phyloP scores from a whole-genome alignment of 352 stramenopile genomes.

The Globisporangium lucens region DNA sequence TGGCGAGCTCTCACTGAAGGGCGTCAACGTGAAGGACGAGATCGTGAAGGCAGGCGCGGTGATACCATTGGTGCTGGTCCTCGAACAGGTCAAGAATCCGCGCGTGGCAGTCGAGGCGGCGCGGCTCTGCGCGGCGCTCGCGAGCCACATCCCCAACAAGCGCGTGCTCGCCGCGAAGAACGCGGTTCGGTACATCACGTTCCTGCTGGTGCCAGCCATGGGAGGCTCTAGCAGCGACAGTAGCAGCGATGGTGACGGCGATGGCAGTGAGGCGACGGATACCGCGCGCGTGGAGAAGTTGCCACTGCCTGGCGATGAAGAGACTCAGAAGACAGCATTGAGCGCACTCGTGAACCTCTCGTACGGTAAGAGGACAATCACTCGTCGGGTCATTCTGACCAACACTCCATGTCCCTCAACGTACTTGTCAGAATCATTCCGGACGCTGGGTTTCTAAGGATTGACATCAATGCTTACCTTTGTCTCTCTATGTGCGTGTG shows the following conservation, averaged over 20 bases:
- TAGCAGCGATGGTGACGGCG: neutral
- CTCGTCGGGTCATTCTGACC: neutral
- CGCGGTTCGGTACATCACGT: slow-evolving; percentile 41
- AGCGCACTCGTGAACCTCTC: slow-evolving; percentile 68
- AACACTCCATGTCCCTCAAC: neutral
- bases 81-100: slow-evolving; percentile 45
- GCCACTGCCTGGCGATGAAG: slow-evolving; percentile 32
- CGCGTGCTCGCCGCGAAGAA: slow-evolving; percentile 65
- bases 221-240: neutral
- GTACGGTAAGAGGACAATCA: slow-evolving; percentile 33
- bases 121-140: slow-evolving; percentile 56
- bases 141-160: slow-evolving; percentile 54
- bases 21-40: slow-evolving; percentile 50
- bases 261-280: slow-evolving; percentile 22
- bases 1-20: neutral
- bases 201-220: slow-evolving; percentile 30
- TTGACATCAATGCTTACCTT: neutral
- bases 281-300: slow-evolving; percentile 30
- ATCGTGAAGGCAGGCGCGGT: slow-evolving; percentile 54
- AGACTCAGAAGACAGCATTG: slow-evolving; percentile 46
- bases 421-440: too few relatives aligned
- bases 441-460: neutral
- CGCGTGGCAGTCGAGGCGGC: slow-evolving; percentile 53
- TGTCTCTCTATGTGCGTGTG: neutral
- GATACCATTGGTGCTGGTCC: slow-evolving; percentile 46